Base-by-base conservation (phyloP, 2,329 filamentous ascomycete genomes). In the Sporothrix inflata region DNA sequence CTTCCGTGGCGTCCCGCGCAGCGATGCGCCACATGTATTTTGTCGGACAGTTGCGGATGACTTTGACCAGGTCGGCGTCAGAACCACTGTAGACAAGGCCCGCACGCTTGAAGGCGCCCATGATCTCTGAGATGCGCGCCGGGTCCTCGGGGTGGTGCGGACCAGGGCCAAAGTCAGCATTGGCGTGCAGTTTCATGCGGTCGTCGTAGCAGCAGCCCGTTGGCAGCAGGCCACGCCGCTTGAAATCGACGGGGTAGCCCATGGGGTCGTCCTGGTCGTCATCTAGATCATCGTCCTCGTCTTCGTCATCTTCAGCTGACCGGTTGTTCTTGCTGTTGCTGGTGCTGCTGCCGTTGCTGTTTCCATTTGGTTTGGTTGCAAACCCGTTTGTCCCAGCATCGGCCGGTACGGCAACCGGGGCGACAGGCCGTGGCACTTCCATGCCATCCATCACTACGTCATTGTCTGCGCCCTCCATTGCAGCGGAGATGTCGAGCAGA, bases 101-200 rank as follows among this genome's bases (percentile, higher is more conserved):
- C 51, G 91, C 91, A 76, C 91, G 87, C 79, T 92, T 94, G 76
- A 99, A 92, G 51, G 93, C 93, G 76, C 93, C 91, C 86, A 96
- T 97, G 76, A 99, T 99, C 77, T 93, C 91, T 77, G 94, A 93
- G 73, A 99, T 98, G 16, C 96, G 90, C 38, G 94, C 87, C 1
- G 96, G 96, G 77, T 99, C 96, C 81, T 99, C 96, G 0, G 96
- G 96, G 78, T 99, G 96, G 69, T 97, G 91, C 27, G 95, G 91
- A 65, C 90, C 88, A 1, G 87, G 86, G 21, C 87, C 89, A 78
- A 89, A 91, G 79, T 93, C 90, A 19, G 93, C 90, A 79, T 98
- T 97, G 71, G 94, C 92, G 80, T 99, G 96, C 74, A 97, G 92
- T 74, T 96, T 94, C 96, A 99, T 99, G 42, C 95, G 90, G 72